Evolutionary conservation across 225 moss, liverwort and hornwort species (phyloP), one percentile per base, ranked within the genome.

Genomic region (Climacium dendroides): DNA sequence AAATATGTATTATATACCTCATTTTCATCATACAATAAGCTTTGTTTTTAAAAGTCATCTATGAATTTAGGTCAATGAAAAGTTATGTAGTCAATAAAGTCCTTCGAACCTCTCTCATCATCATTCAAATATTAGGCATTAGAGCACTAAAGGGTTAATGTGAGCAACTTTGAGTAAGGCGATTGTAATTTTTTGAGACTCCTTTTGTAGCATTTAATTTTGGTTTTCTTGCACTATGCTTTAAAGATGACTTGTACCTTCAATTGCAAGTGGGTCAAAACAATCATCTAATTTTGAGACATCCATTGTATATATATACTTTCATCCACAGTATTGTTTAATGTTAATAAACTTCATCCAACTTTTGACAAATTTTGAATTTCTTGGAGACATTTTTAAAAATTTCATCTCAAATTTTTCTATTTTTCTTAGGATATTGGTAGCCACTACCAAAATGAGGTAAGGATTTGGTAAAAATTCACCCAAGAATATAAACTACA

Each of bases 101-200:
- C 12, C 0, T 0, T 23, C 0, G 1, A 39, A 67, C 1, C 0
- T 12, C 7, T 34, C 1, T 9, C 0, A 0, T 37, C 23, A 37
- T 23, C 4, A 7, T 23, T 3, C 1, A 67, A 0, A 67, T 24
- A 13, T 37, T 0, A 10, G 4, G 10, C 4, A 4, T n/a, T 4
- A 1, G 3, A 19, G 11, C 0, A 1, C 11, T 2, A 9, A 17
- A 1, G 2, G 18, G 3, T 39, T 39, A 41, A 39, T 39, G 22
- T 13, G 13, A 69, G 7, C 13, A 39, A 37, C 13, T 67, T 13
- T 37, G 13, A 67, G 0, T 37, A 37, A 24, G 7, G 23, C 6
- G 11, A 39, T 23, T 39, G 24, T 7, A 13, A 2, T 3, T 24
- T 23, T 39, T 39, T 65, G 4, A 13, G 2, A 20, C 0, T 11